Evolutionary conservation across 495 filamentous ascomycete genomes (phyloP), one percentile per base, ranked within the genome.

Genomic region (Parachaetomium inaequale): DNA sequence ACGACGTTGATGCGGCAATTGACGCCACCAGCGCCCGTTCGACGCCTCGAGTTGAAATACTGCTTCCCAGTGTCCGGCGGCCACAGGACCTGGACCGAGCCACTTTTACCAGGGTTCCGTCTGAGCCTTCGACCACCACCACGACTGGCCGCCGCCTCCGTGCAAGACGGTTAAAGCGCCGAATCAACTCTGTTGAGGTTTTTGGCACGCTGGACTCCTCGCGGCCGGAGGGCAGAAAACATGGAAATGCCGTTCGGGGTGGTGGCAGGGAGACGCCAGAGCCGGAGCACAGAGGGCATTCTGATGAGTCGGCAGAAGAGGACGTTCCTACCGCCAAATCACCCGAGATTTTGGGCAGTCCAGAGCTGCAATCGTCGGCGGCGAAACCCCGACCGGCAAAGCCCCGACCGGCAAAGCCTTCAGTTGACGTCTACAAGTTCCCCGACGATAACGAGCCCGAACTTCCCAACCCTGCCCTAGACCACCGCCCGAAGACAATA

Each of bases 331-430:
- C 11, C 4, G 56, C 17, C 36, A 11, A 31, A 7, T 6, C 17
- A 7, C 8, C 10, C n/a, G 19, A 32, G 10, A 53, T 29, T 1
- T 5, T 4, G 38, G 4, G 58, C 0, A 61, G 63, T 32, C 63
- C 63, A 7, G 58, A 61, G 31, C 14, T 61, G 28, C 58, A 58
- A 19, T 61, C 58, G 0, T 65, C 63, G 2, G 47, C 58, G 0
- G 8, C 25, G 15, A 60, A 52, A 25, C 50, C 31, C 36, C 54
- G 55, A 4, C 5, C 36, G 15, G 19, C 49, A 23, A 46, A 47
- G 8, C 40, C 28, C n/a, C n/a, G n/a, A n/a, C 11, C 31, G 15
- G 19, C 49, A 23, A 46, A 47, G 8, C 40, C 28, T 11, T 0
- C 11, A 5, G 2, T 7, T 19, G 50, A 54, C 8, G 4, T 54